Evolutionary conservation across 2,329 filamentous ascomycete genomes (phyloP), one percentile per base, ranked within the genome.

Genomic region (Cercospora sp.): DNA sequence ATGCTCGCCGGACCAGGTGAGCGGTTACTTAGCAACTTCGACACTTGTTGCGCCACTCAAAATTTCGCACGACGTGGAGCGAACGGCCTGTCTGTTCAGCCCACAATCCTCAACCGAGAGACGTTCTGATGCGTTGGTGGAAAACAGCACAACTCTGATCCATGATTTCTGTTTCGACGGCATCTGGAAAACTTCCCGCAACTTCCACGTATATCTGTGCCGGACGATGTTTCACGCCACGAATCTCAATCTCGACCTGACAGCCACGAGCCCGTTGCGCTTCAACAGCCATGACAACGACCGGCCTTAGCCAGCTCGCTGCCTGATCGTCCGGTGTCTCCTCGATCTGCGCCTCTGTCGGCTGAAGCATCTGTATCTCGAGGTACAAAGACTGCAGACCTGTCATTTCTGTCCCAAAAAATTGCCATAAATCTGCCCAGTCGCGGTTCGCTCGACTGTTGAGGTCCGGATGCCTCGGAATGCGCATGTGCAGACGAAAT

Each of bases 401-500:
- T n/a, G 67, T 70, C 72, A 76, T 76, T 26, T 77, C 71, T 5
- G 66, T 64, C 9, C 67, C 67, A 69, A 78, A 78, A 65, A 78
- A 76, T 3, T 60, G 63, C 70, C 75, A 77, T 6, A 78, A 67
- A 31, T 74, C 74, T 12, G 63, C 48, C 76, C 76, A 78, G 68
- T 78, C 76, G 5, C 73, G 73, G 6, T 68, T 69, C 1, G 75
- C 74, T 28, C 75, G 72, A 45, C 57, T 69, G 71, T 78, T 77
- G 51, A 74, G 59, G 60, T 64, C 64, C 5, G 76, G 76, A 67
- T 78, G 76, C 9, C 76, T 72, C 12, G 76, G 76, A 9, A 77
- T 69, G 1, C 74, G 73, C 72, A 78, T 75, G 26, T 72, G 72
- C 20, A 76, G 65, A 18, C 75, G 73, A 48, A 78, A 73, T 36